Percentiles rank a stretch among this genome's conserved stretches.
Conservation (phyloP, 805 yeast species). For the Kuraishia molischiana region DNA sequence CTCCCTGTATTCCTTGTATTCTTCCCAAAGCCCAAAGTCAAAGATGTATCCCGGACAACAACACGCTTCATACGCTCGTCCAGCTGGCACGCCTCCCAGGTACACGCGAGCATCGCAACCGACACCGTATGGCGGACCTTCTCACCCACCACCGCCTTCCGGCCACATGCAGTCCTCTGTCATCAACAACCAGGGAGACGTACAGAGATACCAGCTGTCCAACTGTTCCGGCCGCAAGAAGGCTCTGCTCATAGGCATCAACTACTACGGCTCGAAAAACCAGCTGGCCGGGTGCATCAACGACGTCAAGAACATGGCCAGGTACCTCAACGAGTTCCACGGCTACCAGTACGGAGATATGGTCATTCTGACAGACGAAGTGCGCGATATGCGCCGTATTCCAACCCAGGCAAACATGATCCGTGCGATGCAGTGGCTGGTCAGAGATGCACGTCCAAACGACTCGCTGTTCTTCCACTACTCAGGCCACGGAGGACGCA, state of each 20-base stretch:
- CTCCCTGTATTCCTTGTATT: too few species aligned
- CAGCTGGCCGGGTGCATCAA: constrained; percentile 64
- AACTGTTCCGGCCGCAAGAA: constrained; percentile 58
- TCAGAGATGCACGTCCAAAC: constrained; percentile 57
- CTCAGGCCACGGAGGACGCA: constrained; percentile 74
- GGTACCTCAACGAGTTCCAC: constrained; percentile 26
- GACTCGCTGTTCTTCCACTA: constrained; percentile 69
- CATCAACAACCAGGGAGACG: not conserved
- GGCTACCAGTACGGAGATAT: constrained; percentile 41
- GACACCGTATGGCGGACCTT: too few species aligned
- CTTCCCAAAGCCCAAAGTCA: too few species aligned
- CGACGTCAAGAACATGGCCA: constrained; percentile 43
- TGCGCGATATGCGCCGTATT: constrained; percentile 29
- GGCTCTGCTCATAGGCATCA: constrained; percentile 62
- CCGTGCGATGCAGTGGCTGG: constrained; percentile 69
- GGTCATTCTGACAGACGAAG: constrained; percentile 44
- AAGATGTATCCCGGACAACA: not conserved
- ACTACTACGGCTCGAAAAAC: constrained; percentile 51
- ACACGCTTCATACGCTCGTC: not conserved
- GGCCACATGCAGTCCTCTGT: not conserved
- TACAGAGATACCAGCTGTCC: constrained; percentile 19
- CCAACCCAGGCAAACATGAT: constrained; percentile 59
- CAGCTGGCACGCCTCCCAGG: not conserved
- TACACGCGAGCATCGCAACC: too few species aligned
- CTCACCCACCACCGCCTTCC: constrained; percentile 2